Percentiles rank a stretch among this genome's conserved stretches.
Conservation (phyloP, 2,329 filamentous ascomycete genomes). For the Sarocladium brachiariae region DNA sequence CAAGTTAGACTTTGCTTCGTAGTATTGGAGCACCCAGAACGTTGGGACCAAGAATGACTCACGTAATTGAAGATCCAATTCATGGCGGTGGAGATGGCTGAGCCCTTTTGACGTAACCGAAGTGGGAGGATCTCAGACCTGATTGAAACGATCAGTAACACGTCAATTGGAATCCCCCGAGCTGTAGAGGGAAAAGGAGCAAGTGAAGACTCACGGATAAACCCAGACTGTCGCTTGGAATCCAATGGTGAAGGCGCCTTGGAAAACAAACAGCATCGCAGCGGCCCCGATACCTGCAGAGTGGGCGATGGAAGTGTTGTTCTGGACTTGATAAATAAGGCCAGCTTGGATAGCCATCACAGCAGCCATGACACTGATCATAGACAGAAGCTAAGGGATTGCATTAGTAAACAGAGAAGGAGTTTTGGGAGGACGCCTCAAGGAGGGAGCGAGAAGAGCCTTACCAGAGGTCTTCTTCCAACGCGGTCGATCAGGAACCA, state of each 20-base stretch:
- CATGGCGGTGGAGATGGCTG: constrained; percentile 25
- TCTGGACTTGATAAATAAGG: constrained; percentile 27
- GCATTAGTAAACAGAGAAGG: too few relatives aligned
- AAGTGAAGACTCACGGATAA: neutral
- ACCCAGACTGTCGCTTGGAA: constrained; percentile 25
- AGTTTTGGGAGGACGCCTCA: too few relatives aligned
- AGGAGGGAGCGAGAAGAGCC: too few relatives aligned
- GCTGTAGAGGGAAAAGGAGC: too few relatives aligned
- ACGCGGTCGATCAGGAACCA: constrained; percentile 41
- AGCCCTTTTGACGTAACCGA: constrained; percentile 23
- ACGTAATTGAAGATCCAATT: constrained; percentile 30
- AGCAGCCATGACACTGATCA: constrained; percentile 32
- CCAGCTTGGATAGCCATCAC: constrained; percentile 32
- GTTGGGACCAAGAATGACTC: constrained; percentile 11
- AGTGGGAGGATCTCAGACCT: constrained; percentile 26
- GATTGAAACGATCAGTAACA: too few relatives aligned
- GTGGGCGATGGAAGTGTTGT: constrained; percentile 17
- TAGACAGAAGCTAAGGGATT: constrained; percentile 25
- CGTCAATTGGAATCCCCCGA: too few relatives aligned
- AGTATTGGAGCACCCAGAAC: too few relatives aligned
- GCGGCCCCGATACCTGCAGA: constrained; percentile 31
- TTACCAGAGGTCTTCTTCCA: constrained; percentile 34
- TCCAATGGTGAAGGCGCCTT: constrained; percentile 29
- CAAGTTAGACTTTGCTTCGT: too few relatives aligned
- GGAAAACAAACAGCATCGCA: constrained; percentile 34